These are phyloP conservation scores for Mortierella alpina DNA, from an alignment of 192 early-diverging fungal species.

Conservation along the genomic window DNA sequence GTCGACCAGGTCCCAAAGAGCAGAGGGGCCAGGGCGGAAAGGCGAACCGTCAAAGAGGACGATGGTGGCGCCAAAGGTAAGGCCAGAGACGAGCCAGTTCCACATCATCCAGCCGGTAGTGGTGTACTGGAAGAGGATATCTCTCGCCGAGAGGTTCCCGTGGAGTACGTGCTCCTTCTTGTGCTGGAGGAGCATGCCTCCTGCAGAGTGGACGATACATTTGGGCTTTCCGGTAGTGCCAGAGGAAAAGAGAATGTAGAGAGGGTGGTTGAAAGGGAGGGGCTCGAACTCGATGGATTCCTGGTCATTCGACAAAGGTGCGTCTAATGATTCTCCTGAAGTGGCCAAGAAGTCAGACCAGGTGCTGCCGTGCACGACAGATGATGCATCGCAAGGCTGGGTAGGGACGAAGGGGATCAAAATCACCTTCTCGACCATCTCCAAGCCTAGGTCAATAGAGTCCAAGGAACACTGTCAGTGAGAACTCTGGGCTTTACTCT, in stretches of 20 bases:
- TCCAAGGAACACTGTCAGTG: background rate
- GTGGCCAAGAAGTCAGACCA: slow-evolving; percentile 40
- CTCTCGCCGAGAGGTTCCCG: slow-evolving; percentile 76
- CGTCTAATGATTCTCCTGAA: slow-evolving; percentile 24
- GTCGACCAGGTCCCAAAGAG: slow-evolving; percentile 86
- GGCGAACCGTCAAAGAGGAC: slow-evolving; percentile 95
- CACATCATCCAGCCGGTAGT: slow-evolving; percentile 99
- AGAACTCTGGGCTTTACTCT: background rate
- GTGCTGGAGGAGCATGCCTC: slow-evolving; percentile 91
- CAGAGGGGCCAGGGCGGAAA: slow-evolving; percentile 81
- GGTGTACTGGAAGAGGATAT: slow-evolving; percentile 91
- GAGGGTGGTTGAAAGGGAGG: slow-evolving; percentile 90
- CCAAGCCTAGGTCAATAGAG: slow-evolving; percentile 52
- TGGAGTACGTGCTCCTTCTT: slow-evolving; percentile 95
- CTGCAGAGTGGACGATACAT: slow-evolving; percentile 94
- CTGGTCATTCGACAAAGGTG: slow-evolving; percentile 57
- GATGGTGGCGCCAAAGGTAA: slow-evolving; percentile 83
- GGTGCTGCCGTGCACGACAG: slow-evolving; percentile 36
- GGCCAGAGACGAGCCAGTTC: slow-evolving; percentile 94
- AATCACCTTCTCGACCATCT: slow-evolving; percentile 78
- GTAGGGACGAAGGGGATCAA: slow-evolving; percentile 79
- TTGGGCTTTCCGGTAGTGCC: slow-evolving; percentile 97
- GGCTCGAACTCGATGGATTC: slow-evolving; percentile 78
- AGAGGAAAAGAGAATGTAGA: slow-evolving; percentile 92
- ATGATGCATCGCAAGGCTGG: slow-evolving; percentile 24